Evolutionary conservation across 805 yeast species (phyloP).

Genomic region (Candida nanaspora): DNA sequence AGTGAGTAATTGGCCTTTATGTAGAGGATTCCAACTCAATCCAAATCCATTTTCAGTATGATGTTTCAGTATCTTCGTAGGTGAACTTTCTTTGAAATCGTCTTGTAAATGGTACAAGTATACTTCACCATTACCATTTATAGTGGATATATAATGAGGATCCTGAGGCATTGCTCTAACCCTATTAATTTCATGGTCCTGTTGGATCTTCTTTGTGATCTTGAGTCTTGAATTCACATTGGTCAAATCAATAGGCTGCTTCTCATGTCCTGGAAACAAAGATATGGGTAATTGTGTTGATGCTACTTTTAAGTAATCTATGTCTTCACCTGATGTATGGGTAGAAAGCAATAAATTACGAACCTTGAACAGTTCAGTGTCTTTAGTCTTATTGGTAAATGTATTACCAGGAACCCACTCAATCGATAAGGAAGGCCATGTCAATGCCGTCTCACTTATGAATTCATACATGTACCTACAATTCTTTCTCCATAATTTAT

Average conservation of each 20-base stretch:
- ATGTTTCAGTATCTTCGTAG: constrained; percentile 32
- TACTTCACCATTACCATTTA: constrained; percentile 60
- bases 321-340: constrained; percentile 65
- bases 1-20: constrained; percentile 45
- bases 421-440: constrained; percentile 77
- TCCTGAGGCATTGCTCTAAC: constrained; percentile 66
- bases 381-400: constrained; percentile 17
- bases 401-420: constrained; percentile 60
- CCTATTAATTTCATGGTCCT: constrained; percentile 61
- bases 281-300: constrained; percentile 49
- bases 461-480: constrained; percentile 79
- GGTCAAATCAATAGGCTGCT: constrained; percentile 8
- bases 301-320: constrained; percentile 60
- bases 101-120: constrained; percentile 39
- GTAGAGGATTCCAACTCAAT: constrained; percentile 51
- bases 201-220: constrained; percentile 53
- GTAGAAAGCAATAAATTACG: constrained; percentile 62
- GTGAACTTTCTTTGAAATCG: constrained; percentile 12
- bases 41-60: constrained; percentile 73
- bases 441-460: constrained; percentile 69
- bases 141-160: constrained; percentile 49
- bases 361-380: constrained; percentile 20
- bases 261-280: constrained; percentile 20
- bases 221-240: constrained; percentile 49
- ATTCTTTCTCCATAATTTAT: constrained; percentile 73